Evolutionary conservation across 352 stramenopile genomes (phyloP).

Genomic region (Pseudoperonospora humuli): DNA sequence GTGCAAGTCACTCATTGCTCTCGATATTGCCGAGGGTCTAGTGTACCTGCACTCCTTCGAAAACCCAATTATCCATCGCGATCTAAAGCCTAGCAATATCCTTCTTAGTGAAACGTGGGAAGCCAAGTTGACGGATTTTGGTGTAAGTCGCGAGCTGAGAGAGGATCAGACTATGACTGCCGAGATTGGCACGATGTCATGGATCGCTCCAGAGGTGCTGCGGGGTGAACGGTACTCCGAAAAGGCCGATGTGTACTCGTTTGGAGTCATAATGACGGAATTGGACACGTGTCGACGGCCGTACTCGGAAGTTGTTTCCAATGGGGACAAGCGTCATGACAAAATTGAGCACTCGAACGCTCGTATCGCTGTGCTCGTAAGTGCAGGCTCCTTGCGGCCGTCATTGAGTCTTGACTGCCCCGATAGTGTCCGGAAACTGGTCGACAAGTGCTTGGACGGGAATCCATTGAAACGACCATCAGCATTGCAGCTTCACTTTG

Average conservation of each 20-base stretch:
- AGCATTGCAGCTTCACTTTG: conserved; percentile 61
- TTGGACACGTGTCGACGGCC: conserved; percentile 39
- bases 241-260: conserved; percentile 71
- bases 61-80: conserved; percentile 44
- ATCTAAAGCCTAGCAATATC: conserved; percentile 49
- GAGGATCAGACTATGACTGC: conserved; percentile 36
- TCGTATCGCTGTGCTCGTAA: conserved; percentile 50
- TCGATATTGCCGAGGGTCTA: conserved; percentile 35
- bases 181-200: conserved; percentile 49
- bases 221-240: conserved; percentile 49
- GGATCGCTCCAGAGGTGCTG: conserved; percentile 67
- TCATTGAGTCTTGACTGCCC: conserved; percentile 41
- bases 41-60: conserved; percentile 41
- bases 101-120: conserved; percentile 34
- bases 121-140: conserved; percentile 55
- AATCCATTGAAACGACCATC: conserved; percentile 41
- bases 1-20: conserved; percentile 33
- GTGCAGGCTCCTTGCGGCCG: conserved; percentile 37
- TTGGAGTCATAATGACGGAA: conserved; percentile 53
- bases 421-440: conserved; percentile 29
- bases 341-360: conserved; percentile 32
- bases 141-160: conserved; percentile 32
- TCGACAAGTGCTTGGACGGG: conserved; percentile 39
- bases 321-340: conserved; percentile 12
- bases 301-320: conserved; percentile 26